These are phyloP conservation scores for Pouteria glomerata DNA, from an alignment of 148 eudicot genomes.

Conservation along the genomic window DNA sequence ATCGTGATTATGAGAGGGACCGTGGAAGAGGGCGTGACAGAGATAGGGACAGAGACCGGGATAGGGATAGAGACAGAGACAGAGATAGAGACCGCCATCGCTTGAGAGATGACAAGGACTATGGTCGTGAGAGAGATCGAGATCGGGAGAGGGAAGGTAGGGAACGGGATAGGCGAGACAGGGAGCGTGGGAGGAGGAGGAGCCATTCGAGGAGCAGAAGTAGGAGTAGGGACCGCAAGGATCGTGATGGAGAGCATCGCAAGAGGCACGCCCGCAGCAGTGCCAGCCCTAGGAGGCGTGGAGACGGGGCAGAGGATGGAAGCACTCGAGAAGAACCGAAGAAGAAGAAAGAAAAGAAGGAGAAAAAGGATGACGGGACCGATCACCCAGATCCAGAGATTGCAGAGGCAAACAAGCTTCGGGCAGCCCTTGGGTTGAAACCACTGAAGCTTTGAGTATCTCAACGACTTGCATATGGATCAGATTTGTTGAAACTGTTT, in stretches of 20 bases:
- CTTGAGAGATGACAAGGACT: slow-evolving; percentile 61
- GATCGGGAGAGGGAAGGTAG: slow-evolving; percentile 62
- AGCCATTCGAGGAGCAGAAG: slow-evolving; percentile 90
- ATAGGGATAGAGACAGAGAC: slow-evolving; percentile 37
- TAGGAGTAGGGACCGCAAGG: slow-evolving; percentile 67
- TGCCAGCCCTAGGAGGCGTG: slow-evolving; percentile 68
- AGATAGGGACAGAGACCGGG: slow-evolving; percentile 36
- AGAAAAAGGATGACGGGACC: slow-evolving; percentile 82
- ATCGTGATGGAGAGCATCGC: slow-evolving; percentile 60
- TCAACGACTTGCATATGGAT: background rate
- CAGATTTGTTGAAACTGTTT: background rate
- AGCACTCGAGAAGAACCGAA: slow-evolving; percentile 40
- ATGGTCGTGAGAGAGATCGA: slow-evolving; percentile 60
- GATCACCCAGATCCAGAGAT: slow-evolving; percentile 97
- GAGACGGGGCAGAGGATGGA: slow-evolving; percentile 32
- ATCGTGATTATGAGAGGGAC: too few relatives aligned
- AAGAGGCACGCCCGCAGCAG: slow-evolving; percentile 54
- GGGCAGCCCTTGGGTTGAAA: slow-evolving; percentile 68
- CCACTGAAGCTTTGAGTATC: slow-evolving; percentile 45
- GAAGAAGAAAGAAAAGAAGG: slow-evolving; percentile 61
- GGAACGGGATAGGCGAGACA: slow-evolving; percentile 72
- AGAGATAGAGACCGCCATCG: slow-evolving; percentile 53
- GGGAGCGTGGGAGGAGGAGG: slow-evolving; percentile 73
- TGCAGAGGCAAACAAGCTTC: slow-evolving; percentile 71
- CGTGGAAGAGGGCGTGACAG: slow-evolving; percentile 28